phyloP scores from a whole-genome alignment of 2,329 filamentous ascomycete genomes.

The Penicillium sp. region DNA sequence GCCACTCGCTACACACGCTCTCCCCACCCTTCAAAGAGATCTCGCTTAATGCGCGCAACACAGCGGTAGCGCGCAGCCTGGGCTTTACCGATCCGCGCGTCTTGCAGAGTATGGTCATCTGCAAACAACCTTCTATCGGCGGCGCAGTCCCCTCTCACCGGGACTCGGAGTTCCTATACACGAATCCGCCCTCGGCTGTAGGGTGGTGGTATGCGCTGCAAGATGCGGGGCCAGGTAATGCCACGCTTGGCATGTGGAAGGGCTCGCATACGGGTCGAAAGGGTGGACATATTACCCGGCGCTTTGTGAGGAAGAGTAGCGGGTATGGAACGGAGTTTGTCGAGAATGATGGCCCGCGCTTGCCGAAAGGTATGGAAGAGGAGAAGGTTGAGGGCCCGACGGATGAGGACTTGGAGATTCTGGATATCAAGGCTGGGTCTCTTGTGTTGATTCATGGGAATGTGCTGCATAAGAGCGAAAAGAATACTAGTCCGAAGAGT shows the following conservation, averaged over 20 bases:
- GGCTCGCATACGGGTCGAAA: constrained; percentile 61
- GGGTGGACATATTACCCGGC: constrained; percentile 61
- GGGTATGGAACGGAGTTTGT: constrained; percentile 62
- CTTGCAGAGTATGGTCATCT: constrained; percentile 96
- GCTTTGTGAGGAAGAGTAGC: constrained; percentile 64
- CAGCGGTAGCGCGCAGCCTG: constrained; percentile 61
- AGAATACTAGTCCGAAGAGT: constrained; percentile 77
- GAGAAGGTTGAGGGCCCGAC: constrained; percentile 31
- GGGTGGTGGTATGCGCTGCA: constrained; percentile 98
- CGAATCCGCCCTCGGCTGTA: constrained; percentile 77
- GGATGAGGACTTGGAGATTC: constrained; percentile 59
- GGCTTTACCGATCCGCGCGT: constrained; percentile 70
- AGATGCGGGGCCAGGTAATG: constrained; percentile 80
- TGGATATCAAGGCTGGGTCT: constrained; percentile 84
- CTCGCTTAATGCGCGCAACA: constrained; percentile 47
- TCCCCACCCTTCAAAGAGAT: constrained; percentile 59
- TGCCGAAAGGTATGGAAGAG: constrained; percentile 53
- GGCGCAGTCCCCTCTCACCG: constrained; percentile 87
- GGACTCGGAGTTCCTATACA: constrained; percentile 89
- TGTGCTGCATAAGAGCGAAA: constrained; percentile 91
- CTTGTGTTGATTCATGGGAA: constrained; percentile 95
- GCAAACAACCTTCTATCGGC: constrained; percentile 95
- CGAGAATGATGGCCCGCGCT: constrained; percentile 59
- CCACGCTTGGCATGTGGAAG: constrained; percentile 77
- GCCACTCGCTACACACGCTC: constrained; percentile 67